These are phyloP conservation scores for Psilocybe subaeruginosa DNA, from an alignment of 768 basidiomycete species.

Conservation along the genomic window DNA sequence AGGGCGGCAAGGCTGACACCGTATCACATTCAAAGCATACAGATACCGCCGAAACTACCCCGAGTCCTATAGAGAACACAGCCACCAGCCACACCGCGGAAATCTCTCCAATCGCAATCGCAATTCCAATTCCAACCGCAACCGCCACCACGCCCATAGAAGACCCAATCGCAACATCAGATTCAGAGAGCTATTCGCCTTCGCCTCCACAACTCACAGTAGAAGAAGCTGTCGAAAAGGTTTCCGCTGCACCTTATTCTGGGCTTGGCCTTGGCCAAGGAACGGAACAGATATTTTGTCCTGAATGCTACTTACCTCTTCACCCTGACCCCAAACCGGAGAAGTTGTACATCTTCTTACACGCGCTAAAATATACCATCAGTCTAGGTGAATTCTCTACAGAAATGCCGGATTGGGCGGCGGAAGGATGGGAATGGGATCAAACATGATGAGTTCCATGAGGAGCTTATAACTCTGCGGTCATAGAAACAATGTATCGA, in stretches of 20 bases:
- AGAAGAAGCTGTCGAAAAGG: slow-evolving; percentile 52
- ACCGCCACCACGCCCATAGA: neutral
- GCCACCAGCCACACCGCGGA: neutral
- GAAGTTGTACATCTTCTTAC: slow-evolving; percentile 92
- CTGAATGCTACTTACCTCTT: slow-evolving; percentile 90
- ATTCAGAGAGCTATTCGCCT: neutral
- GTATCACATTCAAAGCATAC: slow-evolving; percentile 14
- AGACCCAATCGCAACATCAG: slow-evolving; percentile 6
- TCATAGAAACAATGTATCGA: neutral
- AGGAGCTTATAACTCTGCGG: neutral
- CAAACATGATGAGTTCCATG: slow-evolving; percentile 16
- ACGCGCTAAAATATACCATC: slow-evolving; percentile 85
- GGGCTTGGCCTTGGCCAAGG: slow-evolving; percentile 40
- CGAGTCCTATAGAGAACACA: neutral
- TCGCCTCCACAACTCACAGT: slow-evolving; percentile 33
- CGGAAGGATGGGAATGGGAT: slow-evolving; percentile 73
- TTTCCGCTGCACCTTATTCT: slow-evolving; percentile 37
- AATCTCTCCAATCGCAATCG: neutral
- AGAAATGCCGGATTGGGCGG: slow-evolving; percentile 89
- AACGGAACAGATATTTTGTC: slow-evolving; percentile 67
- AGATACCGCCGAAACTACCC: neutral
- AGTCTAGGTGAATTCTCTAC: slow-evolving; percentile 84
- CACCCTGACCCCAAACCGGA: slow-evolving; percentile 94
- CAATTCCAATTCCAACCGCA: neutral
- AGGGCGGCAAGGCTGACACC: slow-evolving; percentile 57